A percentile compares a stretch with the other conserved stretches of the same genome.
Conservation (phyloP, 1,284 basidiomycete genomes). For the Chalciporus sp. region DNA sequence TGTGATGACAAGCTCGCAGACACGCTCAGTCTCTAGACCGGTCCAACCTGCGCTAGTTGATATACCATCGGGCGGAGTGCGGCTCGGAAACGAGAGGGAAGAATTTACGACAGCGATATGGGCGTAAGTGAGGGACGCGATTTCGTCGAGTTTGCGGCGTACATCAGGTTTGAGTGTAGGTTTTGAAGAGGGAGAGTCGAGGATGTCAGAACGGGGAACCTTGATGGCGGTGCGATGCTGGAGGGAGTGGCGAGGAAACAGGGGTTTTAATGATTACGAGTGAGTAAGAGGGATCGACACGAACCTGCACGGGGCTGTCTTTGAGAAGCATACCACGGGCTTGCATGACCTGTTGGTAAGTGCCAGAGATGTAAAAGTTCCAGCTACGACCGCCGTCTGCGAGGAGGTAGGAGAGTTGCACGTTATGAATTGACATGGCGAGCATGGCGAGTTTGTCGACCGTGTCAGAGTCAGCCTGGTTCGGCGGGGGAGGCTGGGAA, state of each 20-base stretch:
- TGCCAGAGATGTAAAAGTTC: slow-evolving; percentile 91
- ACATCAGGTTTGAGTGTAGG: slow-evolving; percentile 89
- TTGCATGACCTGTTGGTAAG: slow-evolving; percentile 91
- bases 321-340: slow-evolving; percentile 88
- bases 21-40: slow-evolving; percentile 90
- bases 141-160: slow-evolving; percentile 86
- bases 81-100: slow-evolving; percentile 67
- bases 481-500: slow-evolving; percentile 47
- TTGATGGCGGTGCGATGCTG: slow-evolving; percentile 86
- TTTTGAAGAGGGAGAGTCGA: slow-evolving; percentile 81
- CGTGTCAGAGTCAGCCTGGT: slow-evolving; percentile 62
- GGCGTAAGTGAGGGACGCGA: slow-evolving; percentile 85
- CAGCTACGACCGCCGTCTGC: slow-evolving; percentile 74
- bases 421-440: slow-evolving; percentile 79
- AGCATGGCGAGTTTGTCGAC: slow-evolving; percentile 83
- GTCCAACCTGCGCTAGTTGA: slow-evolving; percentile 76
- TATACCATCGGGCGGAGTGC: slow-evolving; percentile 73
- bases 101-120: slow-evolving; percentile 90
- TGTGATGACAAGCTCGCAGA: slow-evolving; percentile 90
- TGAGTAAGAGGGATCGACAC: slow-evolving; percentile 20
- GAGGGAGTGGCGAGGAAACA: slow-evolving; percentile 21
- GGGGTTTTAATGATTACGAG: slow-evolving; percentile 10
- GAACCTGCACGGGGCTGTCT: slow-evolving; percentile 83
- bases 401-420: slow-evolving; percentile 78
- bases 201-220: slow-evolving; percentile 89